Evolutionary conservation across 1,139 yeast genomes (phyloP), one percentile per base, ranked within the genome.

Genomic region (Candida sanyaensis): DNA sequence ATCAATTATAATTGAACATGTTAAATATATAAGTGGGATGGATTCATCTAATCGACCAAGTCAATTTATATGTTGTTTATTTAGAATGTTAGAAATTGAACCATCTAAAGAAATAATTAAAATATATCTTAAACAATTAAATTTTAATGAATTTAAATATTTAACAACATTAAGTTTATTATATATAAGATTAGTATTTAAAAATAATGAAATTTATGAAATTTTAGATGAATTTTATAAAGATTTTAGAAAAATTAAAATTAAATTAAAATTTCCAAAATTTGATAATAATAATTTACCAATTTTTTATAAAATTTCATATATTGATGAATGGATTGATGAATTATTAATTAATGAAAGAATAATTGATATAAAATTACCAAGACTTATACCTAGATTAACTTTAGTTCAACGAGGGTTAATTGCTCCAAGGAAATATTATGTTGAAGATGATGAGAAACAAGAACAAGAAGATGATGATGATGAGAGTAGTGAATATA

Each of bases 251-350:
- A 84, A 82, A 56, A 66, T 83, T 17, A 41, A 68, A 33, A 21
- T 61, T 6, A 63, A 58, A 42, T 48, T 64, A 30, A 52, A 55
- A 30, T 51, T 53, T 4, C 71, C 72, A 33, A 60, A 74, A 43
- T 58, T 73, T 28, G 64, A 66, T 8, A 54, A 55, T 12, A 42
- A 51, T 12, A 62, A 55, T 38, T 53, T 52, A 52, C 76, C 65
- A 2, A 56, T 51, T 23, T 60, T 55, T 61, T 78, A 57, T 56
- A 58, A 49, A 43, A 66, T 73, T 33, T 70, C 71, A 4, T 67
- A 74, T 57, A 73, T 87, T 68, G 95, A 88, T 59, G 85, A 79
- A 57, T 79, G 81, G 65, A 70, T 78, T 0, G 92, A 88, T 55
- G 64, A 62, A 8, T 61, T 87, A 45, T 61, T 86, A 33, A 65